These are phyloP conservation scores for Corynascus novoguineensis DNA, from an alignment of 495 filamentous ascomycete species.

Conservation along the genomic window DNA sequence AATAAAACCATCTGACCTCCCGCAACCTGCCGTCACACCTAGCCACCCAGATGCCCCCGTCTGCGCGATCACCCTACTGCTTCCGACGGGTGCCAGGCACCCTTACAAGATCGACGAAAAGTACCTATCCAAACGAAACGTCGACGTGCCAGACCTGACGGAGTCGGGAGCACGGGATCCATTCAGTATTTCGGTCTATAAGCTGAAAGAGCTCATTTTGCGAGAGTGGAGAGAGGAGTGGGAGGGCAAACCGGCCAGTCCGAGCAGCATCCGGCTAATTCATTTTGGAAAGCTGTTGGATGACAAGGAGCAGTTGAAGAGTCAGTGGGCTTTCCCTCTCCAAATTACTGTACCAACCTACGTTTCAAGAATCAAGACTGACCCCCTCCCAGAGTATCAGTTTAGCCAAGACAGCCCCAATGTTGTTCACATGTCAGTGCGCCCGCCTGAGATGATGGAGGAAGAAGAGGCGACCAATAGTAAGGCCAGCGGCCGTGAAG, in stretches of 20 bases:
- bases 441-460: constrained; percentile 81
- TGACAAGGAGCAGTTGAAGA: constrained; percentile 70
- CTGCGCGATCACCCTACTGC: constrained; percentile 62
- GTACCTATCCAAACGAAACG: constrained; percentile 72
- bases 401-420: constrained; percentile 67
- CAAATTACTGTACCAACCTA: neutral
- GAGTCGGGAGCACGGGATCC: constrained; percentile 60
- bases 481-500: constrained; percentile 57
- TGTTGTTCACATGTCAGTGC: constrained; percentile 90
- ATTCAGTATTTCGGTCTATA: constrained; percentile 83
- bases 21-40: constrained; percentile 1
- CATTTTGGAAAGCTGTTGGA: constrained; percentile 83
- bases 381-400: constrained; percentile 60
- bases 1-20: constrained; percentile 39
- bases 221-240: constrained; percentile 88
- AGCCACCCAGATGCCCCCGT: constrained; percentile 19
- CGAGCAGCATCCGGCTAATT: constrained; percentile 80
- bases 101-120: constrained; percentile 82
- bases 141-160: constrained; percentile 59
- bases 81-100: constrained; percentile 75
- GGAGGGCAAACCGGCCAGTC: constrained; percentile 76
- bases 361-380: neutral
- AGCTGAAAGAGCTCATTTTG: constrained; percentile 85
- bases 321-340: constrained; percentile 20
- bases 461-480: constrained; percentile 71